phyloP scores from a whole-genome alignment of 495 filamentous ascomycete species.

The Hamigera avellanea region DNA sequence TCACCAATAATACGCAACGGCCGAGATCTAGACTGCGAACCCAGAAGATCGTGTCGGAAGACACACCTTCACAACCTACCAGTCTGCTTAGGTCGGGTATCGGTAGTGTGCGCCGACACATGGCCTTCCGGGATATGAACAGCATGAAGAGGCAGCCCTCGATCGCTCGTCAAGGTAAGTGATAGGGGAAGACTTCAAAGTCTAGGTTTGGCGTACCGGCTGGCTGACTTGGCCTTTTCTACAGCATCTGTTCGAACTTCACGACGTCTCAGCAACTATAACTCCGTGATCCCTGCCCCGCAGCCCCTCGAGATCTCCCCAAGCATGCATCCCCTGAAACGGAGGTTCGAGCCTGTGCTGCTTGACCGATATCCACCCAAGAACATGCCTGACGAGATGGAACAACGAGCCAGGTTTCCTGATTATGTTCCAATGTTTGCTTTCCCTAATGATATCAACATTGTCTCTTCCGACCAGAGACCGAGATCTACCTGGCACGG shows the following conservation, averaged over 20 bases:
- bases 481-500: constrained; percentile 96
- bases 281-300: constrained; percentile 90
- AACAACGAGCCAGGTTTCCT: constrained; percentile 77
- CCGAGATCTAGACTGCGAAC: constrained; percentile 65
- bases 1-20: constrained; percentile 56
- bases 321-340: constrained; percentile 91
- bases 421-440: constrained; percentile 99
- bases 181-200: constrained; percentile 4
- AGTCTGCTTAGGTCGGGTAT: constrained; percentile 41
- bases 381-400: constrained; percentile 66
- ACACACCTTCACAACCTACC: constrained; percentile 34
- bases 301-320: constrained; percentile 80
- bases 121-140: constrained; percentile 88
- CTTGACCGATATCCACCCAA: constrained; percentile 88
- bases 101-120: constrained; percentile 74
- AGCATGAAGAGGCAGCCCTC: constrained; percentile 85
- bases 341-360: constrained; percentile 86
- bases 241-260: constrained; percentile 82
- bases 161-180: constrained; percentile 63
- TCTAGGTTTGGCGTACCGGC: too few species aligned
- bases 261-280: constrained; percentile 89
- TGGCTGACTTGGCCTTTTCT: background rate
- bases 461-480: constrained; percentile 88
- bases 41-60: constrained; percentile 72
- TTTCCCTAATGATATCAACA: constrained; percentile 94